These are phyloP conservation scores for Dendrocalamus latiflorus DNA, from an alignment of 202 grass and related monocot genomes.

Conservation along the genomic window DNA sequence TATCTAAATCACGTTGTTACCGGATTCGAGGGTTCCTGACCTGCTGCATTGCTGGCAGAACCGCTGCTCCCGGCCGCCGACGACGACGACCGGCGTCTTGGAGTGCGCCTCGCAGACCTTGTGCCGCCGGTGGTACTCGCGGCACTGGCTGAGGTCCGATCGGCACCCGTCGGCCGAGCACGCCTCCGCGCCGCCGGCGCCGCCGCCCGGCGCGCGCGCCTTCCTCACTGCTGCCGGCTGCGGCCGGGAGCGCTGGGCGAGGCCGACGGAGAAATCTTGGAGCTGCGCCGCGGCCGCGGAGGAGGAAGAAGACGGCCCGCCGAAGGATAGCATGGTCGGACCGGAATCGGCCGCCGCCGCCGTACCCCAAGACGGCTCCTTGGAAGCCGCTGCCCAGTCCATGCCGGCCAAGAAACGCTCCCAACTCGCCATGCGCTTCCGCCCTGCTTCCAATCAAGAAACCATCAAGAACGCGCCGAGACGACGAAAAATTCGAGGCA, in stretches of 20 bases:
- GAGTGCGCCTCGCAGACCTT: constrained; percentile 78
- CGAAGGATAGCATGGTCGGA: constrained; percentile 47
- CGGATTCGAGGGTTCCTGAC: constrained; percentile 29
- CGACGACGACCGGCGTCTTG: constrained; percentile 64
- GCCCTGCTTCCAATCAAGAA: constrained; percentile 11
- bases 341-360: constrained; percentile 22
- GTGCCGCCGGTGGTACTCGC: constrained; percentile 70
- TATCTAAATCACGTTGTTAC: not conserved
- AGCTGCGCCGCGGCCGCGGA: not conserved
- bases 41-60: constrained; percentile 89
- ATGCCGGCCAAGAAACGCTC: constrained; percentile 6
- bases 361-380: constrained; percentile 41
- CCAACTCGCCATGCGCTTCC: not conserved
- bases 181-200: not conserved
- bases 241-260: constrained; percentile 8
- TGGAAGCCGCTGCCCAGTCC: constrained; percentile 45
- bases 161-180: constrained; percentile 66
- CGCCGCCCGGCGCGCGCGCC: constrained; percentile 21
- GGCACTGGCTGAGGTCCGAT: constrained; percentile 58
- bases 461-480: not conserved
- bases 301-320: constrained; percentile 6
- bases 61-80: constrained; percentile 49
- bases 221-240: constrained; percentile 7
- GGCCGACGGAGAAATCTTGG: constrained; percentile 43
- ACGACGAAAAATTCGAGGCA: not conserved